phyloP scores from a whole-genome alignment of 306 rosid genomes.

The Ochetophila trinervis region DNA sequence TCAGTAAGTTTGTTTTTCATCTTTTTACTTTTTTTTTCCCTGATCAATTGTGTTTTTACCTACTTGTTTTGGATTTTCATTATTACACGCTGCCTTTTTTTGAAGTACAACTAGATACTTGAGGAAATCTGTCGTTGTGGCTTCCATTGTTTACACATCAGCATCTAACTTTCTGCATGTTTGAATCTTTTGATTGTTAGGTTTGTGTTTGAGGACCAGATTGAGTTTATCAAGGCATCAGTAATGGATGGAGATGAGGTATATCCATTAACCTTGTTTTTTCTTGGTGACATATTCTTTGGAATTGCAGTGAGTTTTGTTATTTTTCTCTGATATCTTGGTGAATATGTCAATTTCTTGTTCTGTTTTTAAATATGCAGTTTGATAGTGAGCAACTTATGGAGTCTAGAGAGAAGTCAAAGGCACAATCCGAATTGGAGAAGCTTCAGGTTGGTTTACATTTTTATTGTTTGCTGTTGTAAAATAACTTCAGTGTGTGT shows the following conservation, averaged over 20 bases:
- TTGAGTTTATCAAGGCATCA: slow-evolving; percentile 84
- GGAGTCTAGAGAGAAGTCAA: slow-evolving; percentile 61
- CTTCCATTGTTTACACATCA: slow-evolving; percentile 13
- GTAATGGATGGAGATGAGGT: slow-evolving; percentile 91
- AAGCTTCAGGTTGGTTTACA: slow-evolving; percentile 77
- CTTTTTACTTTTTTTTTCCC: slow-evolving; percentile 1
- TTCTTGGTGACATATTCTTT: slow-evolving; percentile 2
- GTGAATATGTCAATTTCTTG: slow-evolving; percentile 28
- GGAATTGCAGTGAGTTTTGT: neutral
- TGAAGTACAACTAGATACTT: slow-evolving; percentile 9
- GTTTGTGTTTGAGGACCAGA: slow-evolving; percentile 93
- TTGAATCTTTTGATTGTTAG: slow-evolving; percentile 34
- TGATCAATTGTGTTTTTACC: neutral
- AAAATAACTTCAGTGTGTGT: neutral
- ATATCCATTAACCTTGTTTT: slow-evolving; percentile 19
- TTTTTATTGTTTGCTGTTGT: neutral
- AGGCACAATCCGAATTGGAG: slow-evolving; percentile 65
- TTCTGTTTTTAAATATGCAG: slow-evolving; percentile 40
- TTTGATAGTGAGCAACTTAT: slow-evolving; percentile 42
- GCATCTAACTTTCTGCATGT: slow-evolving; percentile 8
- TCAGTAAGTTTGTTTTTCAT: slow-evolving; percentile 59
- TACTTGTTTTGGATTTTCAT: neutral
- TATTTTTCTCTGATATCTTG: neutral
- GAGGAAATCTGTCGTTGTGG: slow-evolving; percentile 8
- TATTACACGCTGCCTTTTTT: slow-evolving; percentile 11